Conservation (phyloP, 2,329 filamentous ascomycete genomes). For the Macroventuria anomochaeta region DNA sequence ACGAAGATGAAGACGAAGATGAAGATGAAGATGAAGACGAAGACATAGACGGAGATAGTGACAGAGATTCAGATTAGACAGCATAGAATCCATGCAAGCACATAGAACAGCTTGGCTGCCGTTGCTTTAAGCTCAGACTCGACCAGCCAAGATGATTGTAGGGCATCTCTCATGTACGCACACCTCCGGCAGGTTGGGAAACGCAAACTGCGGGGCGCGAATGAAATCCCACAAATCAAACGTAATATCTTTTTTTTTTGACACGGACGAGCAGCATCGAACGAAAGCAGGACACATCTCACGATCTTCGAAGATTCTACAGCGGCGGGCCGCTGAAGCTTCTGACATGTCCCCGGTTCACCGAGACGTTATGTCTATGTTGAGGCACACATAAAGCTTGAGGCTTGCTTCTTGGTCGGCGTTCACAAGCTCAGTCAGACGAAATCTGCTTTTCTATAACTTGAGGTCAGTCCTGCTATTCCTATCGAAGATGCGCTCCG, state of each 20-base stretch:
- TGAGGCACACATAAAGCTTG: background rate
- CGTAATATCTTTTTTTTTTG: background rate
- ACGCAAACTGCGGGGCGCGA: background rate
- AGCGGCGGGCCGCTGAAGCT: background rate
- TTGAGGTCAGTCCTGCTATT: background rate
- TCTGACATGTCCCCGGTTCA: background rate
- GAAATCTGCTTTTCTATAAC: background rate
- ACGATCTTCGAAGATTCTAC: background rate
- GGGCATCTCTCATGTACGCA: too few species aligned
- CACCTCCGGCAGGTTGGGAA: background rate
- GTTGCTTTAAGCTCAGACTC: background rate
- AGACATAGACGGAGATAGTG: background rate
- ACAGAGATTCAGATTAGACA: constrained; percentile 7
- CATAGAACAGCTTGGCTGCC: background rate
- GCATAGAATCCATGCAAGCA: background rate
- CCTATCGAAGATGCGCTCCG: background rate
- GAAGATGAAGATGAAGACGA: background rate
- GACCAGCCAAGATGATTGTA: background rate
- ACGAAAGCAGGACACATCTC: background rate
- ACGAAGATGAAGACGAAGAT: background rate
- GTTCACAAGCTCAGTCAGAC: background rate
- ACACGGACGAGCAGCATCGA: background rate
- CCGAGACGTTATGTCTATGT: background rate
- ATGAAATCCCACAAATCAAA: constrained; percentile 3
- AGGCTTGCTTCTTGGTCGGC: background rate